Evolutionary conservation across 1,284 basidiomycete species (phyloP), one percentile per base, ranked within the genome.

Genomic region (Leccinum angustisporum): DNA sequence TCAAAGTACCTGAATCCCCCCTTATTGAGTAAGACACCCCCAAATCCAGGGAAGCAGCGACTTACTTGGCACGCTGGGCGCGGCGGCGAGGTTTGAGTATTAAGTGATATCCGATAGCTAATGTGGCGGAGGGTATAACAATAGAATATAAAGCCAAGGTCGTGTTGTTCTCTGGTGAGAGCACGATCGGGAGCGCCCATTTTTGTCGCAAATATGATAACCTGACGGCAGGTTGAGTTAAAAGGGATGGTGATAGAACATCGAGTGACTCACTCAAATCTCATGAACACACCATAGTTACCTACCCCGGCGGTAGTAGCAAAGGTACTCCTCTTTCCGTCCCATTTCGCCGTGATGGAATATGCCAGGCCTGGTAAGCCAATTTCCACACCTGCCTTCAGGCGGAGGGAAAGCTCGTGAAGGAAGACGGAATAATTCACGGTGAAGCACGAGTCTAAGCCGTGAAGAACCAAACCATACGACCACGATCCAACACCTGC

Each of bases 191-290:
- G 5, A 88, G 59, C 10, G 76, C 70, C 66, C 86, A 73, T 48
- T 79, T 78, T 66, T 88, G 87, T 3, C 84, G 83, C 3, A 87
- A 66, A 30, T 82, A 73, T n/a, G 76, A 74, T 53, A 82, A 65
- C 58, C 79, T 79, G 62, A 57, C 61, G 56, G 61, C 62, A 61
- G 40, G 10, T 52, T 60, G 51, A 54, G 64, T 58, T 25, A 48
- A 14, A 65, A 58, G 13, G 34, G 9, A 48, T 34, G 30, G 16
- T n/a, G 36, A 60, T 57, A n/a, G 54, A 56, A 34, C 36, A 55
- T 57, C 4, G 33, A 34, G 5, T 7, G 30, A 48, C 75, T 63
- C 65, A 75, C 75, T 77, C 75, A 14, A 77, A 62, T 67, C 65
- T 72, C 61, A 76, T 43, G 36, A 76, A 67, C 48, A 77, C 71